These are phyloP conservation scores for Peronospora destructor DNA, from an alignment of 352 stramenopile species.

Conservation along the genomic window DNA sequence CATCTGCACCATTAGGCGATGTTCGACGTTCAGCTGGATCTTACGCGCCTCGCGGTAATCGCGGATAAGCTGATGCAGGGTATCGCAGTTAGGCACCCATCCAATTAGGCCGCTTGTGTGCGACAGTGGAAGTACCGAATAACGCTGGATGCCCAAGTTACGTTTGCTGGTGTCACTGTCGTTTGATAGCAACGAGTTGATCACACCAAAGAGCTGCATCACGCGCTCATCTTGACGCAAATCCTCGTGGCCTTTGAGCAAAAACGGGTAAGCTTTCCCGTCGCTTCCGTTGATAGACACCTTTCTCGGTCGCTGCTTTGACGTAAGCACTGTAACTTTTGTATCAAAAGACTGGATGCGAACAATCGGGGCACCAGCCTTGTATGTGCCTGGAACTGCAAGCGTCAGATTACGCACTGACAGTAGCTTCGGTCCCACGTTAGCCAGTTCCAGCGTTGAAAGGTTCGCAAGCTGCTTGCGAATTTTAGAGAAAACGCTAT, in stretches of 20 bases:
- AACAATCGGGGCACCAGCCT: slow-evolving; percentile 76
- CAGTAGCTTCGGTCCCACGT: slow-evolving; percentile 95
- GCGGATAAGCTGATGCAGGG: slow-evolving; percentile 98
- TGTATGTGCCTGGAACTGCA: slow-evolving; percentile 92
- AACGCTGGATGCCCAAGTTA: slow-evolving; percentile 97
- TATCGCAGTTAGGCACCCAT: slow-evolving; percentile 99
- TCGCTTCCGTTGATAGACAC: slow-evolving; percentile 97
- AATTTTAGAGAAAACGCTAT: slow-evolving; percentile 95
- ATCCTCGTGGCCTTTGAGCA: slow-evolving; percentile 99
- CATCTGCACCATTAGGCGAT: slow-evolving; percentile 95
- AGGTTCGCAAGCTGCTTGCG: slow-evolving; percentile 91
- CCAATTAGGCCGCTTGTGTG: slow-evolving; percentile 98
- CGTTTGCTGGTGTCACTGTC: slow-evolving; percentile 97
- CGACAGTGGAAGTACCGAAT: slow-evolving; percentile 96
- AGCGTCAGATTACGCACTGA: slow-evolving; percentile 92
- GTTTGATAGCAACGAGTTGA: slow-evolving; percentile 98
- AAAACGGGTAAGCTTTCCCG: slow-evolving; percentile 97
- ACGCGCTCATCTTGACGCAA: slow-evolving; percentile 99
- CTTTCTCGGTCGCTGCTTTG: slow-evolving; percentile 98
- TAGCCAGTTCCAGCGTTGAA: slow-evolving; percentile 94
- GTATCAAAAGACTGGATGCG: slow-evolving; percentile 91
- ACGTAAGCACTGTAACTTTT: slow-evolving; percentile 95
- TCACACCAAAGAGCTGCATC: slow-evolving; percentile 99
- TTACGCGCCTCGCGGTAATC: slow-evolving; percentile 91
- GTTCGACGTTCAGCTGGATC: slow-evolving; percentile 94